Evolutionary conservation across 345 rosid species (phyloP), one percentile per base, ranked within the genome.

Genomic region (Triadica sebifera): DNA sequence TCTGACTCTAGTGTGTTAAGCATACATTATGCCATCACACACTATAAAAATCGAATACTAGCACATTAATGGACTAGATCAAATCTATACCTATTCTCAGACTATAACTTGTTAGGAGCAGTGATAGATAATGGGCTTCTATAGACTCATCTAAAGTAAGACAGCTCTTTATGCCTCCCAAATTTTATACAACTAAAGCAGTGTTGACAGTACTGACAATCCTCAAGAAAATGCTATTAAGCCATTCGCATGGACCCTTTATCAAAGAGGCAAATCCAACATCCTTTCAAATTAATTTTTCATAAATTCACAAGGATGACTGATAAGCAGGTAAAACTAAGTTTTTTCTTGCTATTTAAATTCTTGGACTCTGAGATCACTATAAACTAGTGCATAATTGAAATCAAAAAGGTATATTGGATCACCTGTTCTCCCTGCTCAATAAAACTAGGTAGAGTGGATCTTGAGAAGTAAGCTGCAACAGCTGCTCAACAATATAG

Each of bases 381-480:
- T 51, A 12, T 39, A 51, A 41, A 61, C 8, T 12, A 62, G 39
- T 13, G 41, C 49, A 55, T 37, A 22, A 50, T 50, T n/a, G 61
- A 71, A 75, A 62, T 16, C 22, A 5, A 66, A 67, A 52, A 46
- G 7, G 19, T 59, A 19, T 0, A 72, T 4, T 34, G 29, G 65
- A 83, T 79, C 87, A 85, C 97, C 94, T 83, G 86, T 79, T 76
- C 45, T 69, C 73, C 59, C 37, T 75, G 20, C 71, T 86, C 80
- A 91, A 73, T 53, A 94, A 73, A 70, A 91, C 79, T 12, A 91
- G 86, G 84, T 88, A 90, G 55, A 89, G 84, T 4, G 96, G 94
- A 75, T 94, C 97, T 34, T 81, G 84, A 39, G 87, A 77, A 74
- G 89, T 69, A 17, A 94, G 91, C 65, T 78, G 84, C 58, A 76